Percentiles rank a stretch among this genome's conserved stretches.
Conservation (phyloP, 1,284 basidiomycete genomes). For the Cerioporus squamosus region DNA sequence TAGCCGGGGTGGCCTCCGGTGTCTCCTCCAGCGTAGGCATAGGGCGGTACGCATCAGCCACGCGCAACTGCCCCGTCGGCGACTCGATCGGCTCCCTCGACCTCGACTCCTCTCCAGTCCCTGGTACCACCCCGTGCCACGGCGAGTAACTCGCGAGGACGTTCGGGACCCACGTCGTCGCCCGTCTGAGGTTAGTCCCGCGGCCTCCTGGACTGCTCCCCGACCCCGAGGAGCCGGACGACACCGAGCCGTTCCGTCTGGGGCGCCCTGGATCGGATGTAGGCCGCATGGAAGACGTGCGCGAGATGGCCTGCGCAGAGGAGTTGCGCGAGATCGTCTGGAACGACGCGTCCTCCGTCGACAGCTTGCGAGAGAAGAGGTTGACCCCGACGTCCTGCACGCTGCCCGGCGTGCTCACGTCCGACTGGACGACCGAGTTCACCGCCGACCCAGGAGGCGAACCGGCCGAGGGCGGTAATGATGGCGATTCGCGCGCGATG, state of each 20-base stretch:
- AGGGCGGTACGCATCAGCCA: slow-evolving; percentile 20
- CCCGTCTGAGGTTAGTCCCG: background rate
- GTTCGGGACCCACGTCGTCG: slow-evolving; percentile 20
- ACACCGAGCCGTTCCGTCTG: background rate
- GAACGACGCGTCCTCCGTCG: slow-evolving; percentile 8
- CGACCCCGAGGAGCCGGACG: slow-evolving; percentile 10
- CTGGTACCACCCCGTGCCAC: slow-evolving; percentile 17
- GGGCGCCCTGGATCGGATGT: background rate
- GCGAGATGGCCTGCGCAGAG: slow-evolving; percentile 8
- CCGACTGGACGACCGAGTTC: background rate
- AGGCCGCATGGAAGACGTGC: background rate
- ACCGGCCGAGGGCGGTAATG: background rate
- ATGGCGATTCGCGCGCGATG: slow-evolving; percentile 4
- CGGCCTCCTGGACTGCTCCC: background rate
- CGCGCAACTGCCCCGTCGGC: slow-evolving; percentile 16
- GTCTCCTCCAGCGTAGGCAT: slow-evolving; percentile 22
- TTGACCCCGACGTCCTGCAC: slow-evolving; percentile 9
- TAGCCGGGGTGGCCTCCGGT: slow-evolving; percentile 4
- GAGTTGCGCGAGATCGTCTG: slow-evolving; percentile 17
- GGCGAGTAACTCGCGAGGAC: slow-evolving; percentile 23
- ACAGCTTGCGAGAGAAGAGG: slow-evolving; percentile 19
- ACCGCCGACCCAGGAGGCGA: background rate
- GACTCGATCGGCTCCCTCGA: slow-evolving; percentile 3
- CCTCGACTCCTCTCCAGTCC: background rate
- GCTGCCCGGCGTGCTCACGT: background rate